phyloP scores from a whole-genome alignment of 2,329 filamentous ascomycete species.

The Proliferodiscus dingleyae region DNA sequence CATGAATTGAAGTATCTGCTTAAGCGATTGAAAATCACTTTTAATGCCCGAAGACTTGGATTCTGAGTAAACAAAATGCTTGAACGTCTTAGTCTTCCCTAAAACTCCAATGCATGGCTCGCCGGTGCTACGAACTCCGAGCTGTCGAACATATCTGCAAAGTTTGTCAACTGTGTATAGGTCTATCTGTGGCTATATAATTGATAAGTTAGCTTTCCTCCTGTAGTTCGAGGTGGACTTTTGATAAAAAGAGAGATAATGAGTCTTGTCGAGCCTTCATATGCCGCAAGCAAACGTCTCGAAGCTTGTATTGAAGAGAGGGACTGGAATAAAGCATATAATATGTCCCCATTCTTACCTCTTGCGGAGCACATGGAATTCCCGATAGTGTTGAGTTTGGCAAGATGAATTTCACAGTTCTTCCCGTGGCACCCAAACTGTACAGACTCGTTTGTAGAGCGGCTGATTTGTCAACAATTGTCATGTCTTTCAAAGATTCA shows the following conservation, averaged over 20 bases:
- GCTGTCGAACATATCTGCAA: conserved; percentile 3
- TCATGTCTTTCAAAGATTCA: neutral
- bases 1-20: neutral
- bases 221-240: too few relatives aligned
- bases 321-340: too few relatives aligned
- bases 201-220: too few relatives aligned
- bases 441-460: neutral
- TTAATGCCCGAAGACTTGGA: neutral
- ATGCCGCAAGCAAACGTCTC: too few relatives aligned
- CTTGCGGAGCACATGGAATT: too few relatives aligned
- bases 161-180: conserved; percentile 1
- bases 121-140: neutral
- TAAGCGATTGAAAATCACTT: neutral
- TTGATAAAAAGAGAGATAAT: too few relatives aligned
- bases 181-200: neutral
- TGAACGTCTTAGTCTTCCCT: conserved; percentile 4
- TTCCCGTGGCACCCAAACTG: neutral
- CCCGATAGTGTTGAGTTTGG: neutral
- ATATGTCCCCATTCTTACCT: too few relatives aligned
- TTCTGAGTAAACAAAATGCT: conserved; percentile 5
- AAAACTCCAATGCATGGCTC: conserved; percentile 4
- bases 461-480: too few relatives aligned
- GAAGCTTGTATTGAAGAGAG: too few relatives aligned
- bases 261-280: too few relatives aligned
- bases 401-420: neutral